These are phyloP conservation scores for Solanum lignicaule DNA, from an alignment of 257 asterid genomes.

Conservation along the genomic window DNA sequence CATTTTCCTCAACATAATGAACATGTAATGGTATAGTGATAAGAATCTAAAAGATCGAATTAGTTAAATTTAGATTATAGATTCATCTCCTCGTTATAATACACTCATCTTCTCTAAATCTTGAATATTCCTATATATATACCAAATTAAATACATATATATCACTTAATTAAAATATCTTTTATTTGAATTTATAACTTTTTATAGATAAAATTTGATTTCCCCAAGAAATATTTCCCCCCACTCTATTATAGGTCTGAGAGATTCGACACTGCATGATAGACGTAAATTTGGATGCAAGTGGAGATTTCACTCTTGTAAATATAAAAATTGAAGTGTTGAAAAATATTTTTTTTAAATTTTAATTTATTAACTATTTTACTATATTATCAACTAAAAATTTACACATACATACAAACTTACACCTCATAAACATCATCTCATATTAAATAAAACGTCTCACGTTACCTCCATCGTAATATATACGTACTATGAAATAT, in stretches of 20 bases:
- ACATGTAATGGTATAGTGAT: too few species aligned
- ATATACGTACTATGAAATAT: neutral
- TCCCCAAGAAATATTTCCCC: neutral
- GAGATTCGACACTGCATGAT: neutral
- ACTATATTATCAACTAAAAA: too few species aligned
- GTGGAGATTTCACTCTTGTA: neutral
- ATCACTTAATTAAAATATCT: neutral
- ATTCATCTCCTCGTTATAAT: too few species aligned
- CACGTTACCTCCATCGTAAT: neutral
- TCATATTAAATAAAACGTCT: neutral
- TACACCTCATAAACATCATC: too few species aligned
- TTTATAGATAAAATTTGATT: neutral
- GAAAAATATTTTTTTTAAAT: neutral
- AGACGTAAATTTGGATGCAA: neutral
- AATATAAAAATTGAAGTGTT: neutral
- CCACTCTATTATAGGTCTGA: neutral
- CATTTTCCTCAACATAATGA: neutral
- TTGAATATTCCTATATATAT: neutral
- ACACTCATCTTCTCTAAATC: too few species aligned
- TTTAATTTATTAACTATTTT: too few species aligned
- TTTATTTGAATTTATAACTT: neutral
- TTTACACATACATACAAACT: neutral
- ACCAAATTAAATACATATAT: neutral
- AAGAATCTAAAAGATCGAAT: accelerated
- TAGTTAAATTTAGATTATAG: too few species aligned